Evolutionary conservation across 2,329 filamentous ascomycete genomes (phyloP), one percentile per base, ranked within the genome.

Genomic region (Fusarium sp.): DNA sequence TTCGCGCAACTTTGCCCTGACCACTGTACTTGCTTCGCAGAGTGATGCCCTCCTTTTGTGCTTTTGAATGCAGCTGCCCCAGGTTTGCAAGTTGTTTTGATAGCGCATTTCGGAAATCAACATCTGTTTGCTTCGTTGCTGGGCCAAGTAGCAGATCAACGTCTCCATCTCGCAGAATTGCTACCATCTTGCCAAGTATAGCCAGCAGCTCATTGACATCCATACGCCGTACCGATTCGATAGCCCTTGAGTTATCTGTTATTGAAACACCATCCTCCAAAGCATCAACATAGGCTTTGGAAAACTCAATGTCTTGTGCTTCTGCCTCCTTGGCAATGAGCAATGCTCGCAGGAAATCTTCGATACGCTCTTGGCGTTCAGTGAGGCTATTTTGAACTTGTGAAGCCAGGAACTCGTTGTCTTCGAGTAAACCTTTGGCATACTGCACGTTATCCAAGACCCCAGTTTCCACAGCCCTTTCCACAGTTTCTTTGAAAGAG

Each of bases 11-110:
- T 69, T 89, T 90, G 79, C 87, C 87, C 68, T 91, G 90, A 13
- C 91, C 86, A 72, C 90, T 90, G 78, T 96, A 92, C 76, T 90
- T 91, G 80, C 90, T 97, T 66, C 90, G 89, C 30, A 97, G 84
- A 6, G 84, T 79, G 40, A 82, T 82, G 12, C 83, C 81, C 6
- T 81, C 76, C 46, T 82, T 78, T 47, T 83, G 77, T 18, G 87
- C 83, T 45, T 79, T 79, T 34, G 79, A 74, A 23, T 84, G 74
- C 8, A 92, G 76, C 14, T 74, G 73, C 45, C 82, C 79, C 34
- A 90, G 80, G 48, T 85, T 78, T 25, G 78, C 74, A n/a, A 83
- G 77, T 23, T 88, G 78, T 12, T 78, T 75, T 32, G 75, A 69
- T 16, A 89, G 78, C 7, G 76, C 66, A 16, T 73, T 54, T 28